These are phyloP conservation scores for Penicillium polonicum DNA, from an alignment of 2,329 filamentous ascomycete species.

Conservation along the genomic window DNA sequence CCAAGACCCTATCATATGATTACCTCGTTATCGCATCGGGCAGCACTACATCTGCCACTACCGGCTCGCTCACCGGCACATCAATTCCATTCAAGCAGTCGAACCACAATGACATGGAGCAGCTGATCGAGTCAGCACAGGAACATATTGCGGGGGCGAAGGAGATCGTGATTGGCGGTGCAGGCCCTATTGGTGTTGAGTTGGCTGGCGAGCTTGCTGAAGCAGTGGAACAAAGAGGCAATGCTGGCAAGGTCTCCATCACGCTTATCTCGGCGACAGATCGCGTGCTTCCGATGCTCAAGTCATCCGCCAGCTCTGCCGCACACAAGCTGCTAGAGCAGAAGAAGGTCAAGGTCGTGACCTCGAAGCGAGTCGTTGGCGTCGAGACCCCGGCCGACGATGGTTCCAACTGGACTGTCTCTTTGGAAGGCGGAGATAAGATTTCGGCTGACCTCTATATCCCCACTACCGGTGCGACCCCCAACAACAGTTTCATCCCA, in stretches of 20 bases:
- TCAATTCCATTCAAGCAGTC: slow-evolving; percentile 45
- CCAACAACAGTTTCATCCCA: slow-evolving; percentile 56
- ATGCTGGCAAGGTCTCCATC: slow-evolving; percentile 38
- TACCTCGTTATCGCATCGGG: slow-evolving; percentile 59
- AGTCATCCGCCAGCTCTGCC: slow-evolving; percentile 33
- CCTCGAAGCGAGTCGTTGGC: slow-evolving; percentile 31
- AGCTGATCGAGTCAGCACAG: slow-evolving; percentile 38
- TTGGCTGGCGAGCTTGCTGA: slow-evolving; percentile 52
- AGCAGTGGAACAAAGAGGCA: slow-evolving; percentile 28
- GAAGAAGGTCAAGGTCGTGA: slow-evolving; percentile 49
- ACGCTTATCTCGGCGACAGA: slow-evolving; percentile 36
- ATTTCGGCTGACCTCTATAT: slow-evolving; percentile 54
- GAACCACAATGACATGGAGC: slow-evolving; percentile 38
- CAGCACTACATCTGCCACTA: slow-evolving; percentile 46
- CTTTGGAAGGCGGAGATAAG: slow-evolving; percentile 48
- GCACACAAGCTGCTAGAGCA: slow-evolving; percentile 49
- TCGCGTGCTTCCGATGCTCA: slow-evolving; percentile 29
- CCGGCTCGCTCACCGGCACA: slow-evolving; percentile 30
- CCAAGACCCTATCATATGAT: slow-evolving; percentile 47
- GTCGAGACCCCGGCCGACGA: slow-evolving; percentile 33
- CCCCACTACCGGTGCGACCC: slow-evolving; percentile 51
- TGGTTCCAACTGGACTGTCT: slow-evolving; percentile 43
- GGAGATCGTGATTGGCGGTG: slow-evolving; percentile 50
- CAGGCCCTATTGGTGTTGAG: slow-evolving; percentile 51
- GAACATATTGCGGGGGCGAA: slow-evolving; percentile 39